A percentile compares a stretch with the other conserved stretches of the same genome.
Conservation (phyloP, 768 basidiomycete genomes). For the Chalciporus pseudorubinellus region DNA sequence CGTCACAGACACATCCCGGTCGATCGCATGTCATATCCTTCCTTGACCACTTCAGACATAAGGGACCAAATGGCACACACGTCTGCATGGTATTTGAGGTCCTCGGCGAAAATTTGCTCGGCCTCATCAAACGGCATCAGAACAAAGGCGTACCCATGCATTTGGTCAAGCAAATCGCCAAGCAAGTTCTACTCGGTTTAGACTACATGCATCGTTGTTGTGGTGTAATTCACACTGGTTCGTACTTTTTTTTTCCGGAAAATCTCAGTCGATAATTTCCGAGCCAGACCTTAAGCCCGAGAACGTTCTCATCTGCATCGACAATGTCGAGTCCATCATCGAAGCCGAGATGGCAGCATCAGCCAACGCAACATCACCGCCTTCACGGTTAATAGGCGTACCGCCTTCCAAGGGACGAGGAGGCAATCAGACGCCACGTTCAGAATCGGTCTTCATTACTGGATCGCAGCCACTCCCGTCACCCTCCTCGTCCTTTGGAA, state of each 20-base stretch:
- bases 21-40: conserved; percentile 95
- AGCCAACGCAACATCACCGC: conserved; percentile 32
- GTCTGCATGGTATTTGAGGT: conserved; percentile 99
- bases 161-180: conserved; percentile 93
- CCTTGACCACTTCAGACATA: conserved; percentile 96
- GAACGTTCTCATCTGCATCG: conserved; percentile 95
- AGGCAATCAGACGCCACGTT: conserved; percentile 92
- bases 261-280: conserved; percentile 4
- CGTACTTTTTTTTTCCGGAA: conserved; percentile 15
- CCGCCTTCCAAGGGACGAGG: conserved; percentile 91
- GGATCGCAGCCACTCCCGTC: conserved; percentile 92
- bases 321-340: conserved; percentile 94
- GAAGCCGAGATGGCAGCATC: conserved; percentile 66
- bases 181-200: conserved; percentile 91
- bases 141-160: conserved; percentile 95
- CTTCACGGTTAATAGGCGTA: conserved; percentile 81
- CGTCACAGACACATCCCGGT: conserved; percentile 77
- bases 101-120: conserved; percentile 93
- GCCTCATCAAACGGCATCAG: conserved; percentile 96
- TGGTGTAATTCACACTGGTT: conserved; percentile 93
- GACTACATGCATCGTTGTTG: conserved; percentile 99
- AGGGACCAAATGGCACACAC: conserved; percentile 94
- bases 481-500: conserved; percentile 68
- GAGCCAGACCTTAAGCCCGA: conserved; percentile 88
- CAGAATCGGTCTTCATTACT: conserved; percentile 81